These are phyloP conservation scores for Wickerhamiella musiphila DNA, from an alignment of 805 yeast species.

Conservation along the genomic window DNA sequence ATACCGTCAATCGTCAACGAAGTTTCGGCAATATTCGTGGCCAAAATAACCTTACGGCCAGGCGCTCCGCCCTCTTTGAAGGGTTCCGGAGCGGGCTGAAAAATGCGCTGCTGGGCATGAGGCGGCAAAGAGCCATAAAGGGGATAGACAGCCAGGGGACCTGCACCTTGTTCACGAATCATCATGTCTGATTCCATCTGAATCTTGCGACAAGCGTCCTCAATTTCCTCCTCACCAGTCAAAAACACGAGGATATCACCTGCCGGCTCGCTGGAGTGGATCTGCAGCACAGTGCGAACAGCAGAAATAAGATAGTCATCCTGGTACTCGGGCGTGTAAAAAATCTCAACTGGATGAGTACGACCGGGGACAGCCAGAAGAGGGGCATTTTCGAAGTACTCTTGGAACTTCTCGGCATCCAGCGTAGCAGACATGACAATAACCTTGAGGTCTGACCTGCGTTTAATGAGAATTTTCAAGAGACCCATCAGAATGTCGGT, in stretches of 20 bases:
- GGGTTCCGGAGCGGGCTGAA: conserved; percentile 75
- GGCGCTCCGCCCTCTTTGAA: conserved; percentile 62
- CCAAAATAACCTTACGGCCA: conserved; percentile 84
- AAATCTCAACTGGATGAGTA: conserved; percentile 93
- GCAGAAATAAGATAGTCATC: conserved; percentile 91
- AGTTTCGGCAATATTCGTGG: conserved; percentile 95
- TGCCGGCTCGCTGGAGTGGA: conserved; percentile 43
- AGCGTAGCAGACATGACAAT: conserved; percentile 96
- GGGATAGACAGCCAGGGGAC: conserved; percentile 81
- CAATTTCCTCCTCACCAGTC: conserved; percentile 97
- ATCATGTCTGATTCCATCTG: conserved; percentile 78
- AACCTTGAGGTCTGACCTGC: conserved; percentile 78
- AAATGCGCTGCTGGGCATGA: conserved; percentile 81
- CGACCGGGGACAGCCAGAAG: conserved; percentile 93
- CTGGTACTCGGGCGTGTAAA: conserved; percentile 93
- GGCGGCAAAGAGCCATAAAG: conserved; percentile 95
- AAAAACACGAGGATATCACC: conserved; percentile 79
- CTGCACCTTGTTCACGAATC: conserved; percentile 67
- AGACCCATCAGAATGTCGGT: conserved; percentile 95
- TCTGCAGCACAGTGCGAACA: conserved; percentile 84
- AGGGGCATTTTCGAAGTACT: conserved; percentile 81
- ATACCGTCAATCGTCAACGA: conserved; percentile 95
- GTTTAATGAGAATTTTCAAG: conserved; percentile 57
- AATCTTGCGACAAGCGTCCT: conserved; percentile 85
- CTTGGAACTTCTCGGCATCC: conserved; percentile 91